Percentiles rank a stretch among this genome's conserved stretches.
phyloP scores from a whole-genome alignment of 108 stramenopile genomes.

The Aurantiochytrium sp. region DNA sequence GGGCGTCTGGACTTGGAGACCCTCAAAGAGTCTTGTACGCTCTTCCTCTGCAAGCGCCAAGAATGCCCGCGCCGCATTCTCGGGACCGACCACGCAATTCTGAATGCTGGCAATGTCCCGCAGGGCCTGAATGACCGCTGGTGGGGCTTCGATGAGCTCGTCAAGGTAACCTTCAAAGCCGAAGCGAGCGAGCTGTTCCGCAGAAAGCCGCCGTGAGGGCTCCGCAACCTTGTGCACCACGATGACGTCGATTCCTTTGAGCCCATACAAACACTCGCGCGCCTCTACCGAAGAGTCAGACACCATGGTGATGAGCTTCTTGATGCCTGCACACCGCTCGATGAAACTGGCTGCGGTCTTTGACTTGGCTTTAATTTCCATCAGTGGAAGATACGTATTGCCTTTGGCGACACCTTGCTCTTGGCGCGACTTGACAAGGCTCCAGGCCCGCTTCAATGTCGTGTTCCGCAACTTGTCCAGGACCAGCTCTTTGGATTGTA shows the following conservation, averaged over 20 bases:
- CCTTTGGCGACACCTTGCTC: background rate
- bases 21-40: background rate
- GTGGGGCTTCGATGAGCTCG: conserved; percentile 60
- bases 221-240: background rate
- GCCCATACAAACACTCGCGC: conserved; percentile 60
- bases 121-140: conserved; percentile 62
- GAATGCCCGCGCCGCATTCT: conserved; percentile 52
- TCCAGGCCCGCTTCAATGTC: background rate
- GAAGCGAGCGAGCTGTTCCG: conserved; percentile 30
- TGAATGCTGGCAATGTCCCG: conserved; percentile 51
- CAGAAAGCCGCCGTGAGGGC: background rate
- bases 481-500: background rate
- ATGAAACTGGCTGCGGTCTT: conserved; percentile 52
- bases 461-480: background rate
- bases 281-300: conserved; percentile 62
- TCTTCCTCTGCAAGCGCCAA: background rate
- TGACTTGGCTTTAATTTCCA: conserved; percentile 57
- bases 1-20: background rate
- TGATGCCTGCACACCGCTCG: conserved; percentile 59
- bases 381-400: background rate
- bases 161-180: conserved; percentile 70
- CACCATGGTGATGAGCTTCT: conserved; percentile 56
- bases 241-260: conserved; percentile 32
- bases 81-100: conserved; percentile 63
- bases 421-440: background rate